Evolutionary conservation across 176 grass and related monocot genomes (phyloP).

Genomic region (Carex myosuroides): DNA sequence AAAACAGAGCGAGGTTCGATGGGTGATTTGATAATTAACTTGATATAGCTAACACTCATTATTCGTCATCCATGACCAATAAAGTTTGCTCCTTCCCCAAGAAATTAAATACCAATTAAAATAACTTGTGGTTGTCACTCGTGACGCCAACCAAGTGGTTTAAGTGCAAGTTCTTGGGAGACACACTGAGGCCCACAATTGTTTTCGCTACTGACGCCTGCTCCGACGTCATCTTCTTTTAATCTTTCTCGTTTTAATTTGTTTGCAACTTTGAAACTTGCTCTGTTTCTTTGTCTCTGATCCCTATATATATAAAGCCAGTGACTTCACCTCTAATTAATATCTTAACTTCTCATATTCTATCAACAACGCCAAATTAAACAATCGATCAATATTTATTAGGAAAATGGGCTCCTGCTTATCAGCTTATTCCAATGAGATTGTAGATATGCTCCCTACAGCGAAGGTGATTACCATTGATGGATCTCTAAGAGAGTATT

Average conservation of each 20-base stretch:
- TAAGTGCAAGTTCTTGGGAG: too few species aligned
- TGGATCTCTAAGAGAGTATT: slow-evolving; percentile 40
- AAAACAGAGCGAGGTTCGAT: too few species aligned
- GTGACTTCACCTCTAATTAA: background rate
- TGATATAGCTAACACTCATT: too few species aligned
- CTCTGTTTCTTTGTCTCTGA: background rate
- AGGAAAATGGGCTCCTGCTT: slow-evolving; percentile 51
- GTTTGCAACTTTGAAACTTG: too few species aligned
- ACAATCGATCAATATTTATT: background rate
- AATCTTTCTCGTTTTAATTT: too few species aligned
- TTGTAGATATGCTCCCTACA: background rate
- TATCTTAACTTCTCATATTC: background rate
- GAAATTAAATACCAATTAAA: too few species aligned
- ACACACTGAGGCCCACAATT: background rate
- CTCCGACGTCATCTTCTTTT: background rate
- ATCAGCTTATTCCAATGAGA: slow-evolving; percentile 4
- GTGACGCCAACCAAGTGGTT: too few species aligned
- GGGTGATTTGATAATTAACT: too few species aligned
- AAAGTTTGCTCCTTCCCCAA: too few species aligned
- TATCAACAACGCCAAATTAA: background rate
- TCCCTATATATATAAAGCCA: background rate
- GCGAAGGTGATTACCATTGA: slow-evolving; percentile 45
- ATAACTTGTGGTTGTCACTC: too few species aligned
- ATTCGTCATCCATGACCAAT: too few species aligned
- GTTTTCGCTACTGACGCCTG: background rate